These are phyloP conservation scores for Trypanosoma theileri DNA, from an alignment of 208 protist genomes.

Conservation along the genomic window DNA sequence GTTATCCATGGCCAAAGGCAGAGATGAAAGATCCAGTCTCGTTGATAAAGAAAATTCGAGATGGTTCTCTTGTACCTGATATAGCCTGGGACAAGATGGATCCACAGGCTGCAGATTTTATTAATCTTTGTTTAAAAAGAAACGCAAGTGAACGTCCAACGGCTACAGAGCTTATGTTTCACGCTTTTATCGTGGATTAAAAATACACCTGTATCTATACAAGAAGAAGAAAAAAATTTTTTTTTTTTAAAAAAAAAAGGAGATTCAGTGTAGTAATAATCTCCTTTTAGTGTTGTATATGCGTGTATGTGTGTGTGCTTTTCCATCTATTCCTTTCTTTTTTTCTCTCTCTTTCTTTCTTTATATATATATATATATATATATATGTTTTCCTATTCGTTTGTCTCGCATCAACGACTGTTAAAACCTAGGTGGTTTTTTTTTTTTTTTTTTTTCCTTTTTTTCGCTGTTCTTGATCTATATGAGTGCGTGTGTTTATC, in stretches of 20 bases:
- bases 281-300: too few species aligned
- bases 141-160: slow-evolving; percentile 36
- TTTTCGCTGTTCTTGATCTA: neutral
- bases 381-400: neutral
- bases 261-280: neutral
- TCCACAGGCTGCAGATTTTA: slow-evolving; percentile 35
- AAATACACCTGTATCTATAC: neutral
- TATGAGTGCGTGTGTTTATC: neutral
- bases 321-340: slow-evolving; percentile 2
- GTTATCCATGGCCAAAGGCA: slow-evolving; percentile 51
- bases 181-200: slow-evolving; percentile 49
- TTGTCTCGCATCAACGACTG: neutral
- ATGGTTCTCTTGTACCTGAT: slow-evolving; percentile 27
- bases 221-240: neutral
- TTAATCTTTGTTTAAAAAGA: slow-evolving; percentile 41
- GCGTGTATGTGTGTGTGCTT: neutral
- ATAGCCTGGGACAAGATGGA: slow-evolving; percentile 32
- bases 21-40: slow-evolving; percentile 30
- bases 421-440: neutral
- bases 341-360: neutral
- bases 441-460: neutral
- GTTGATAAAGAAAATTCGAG: slow-evolving; percentile 44
- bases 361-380: neutral
- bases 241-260: slow-evolving; percentile 6
- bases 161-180: slow-evolving; percentile 41